phyloP scores from a whole-genome alignment of 805 yeast species.

The Dipodascus albidus region DNA sequence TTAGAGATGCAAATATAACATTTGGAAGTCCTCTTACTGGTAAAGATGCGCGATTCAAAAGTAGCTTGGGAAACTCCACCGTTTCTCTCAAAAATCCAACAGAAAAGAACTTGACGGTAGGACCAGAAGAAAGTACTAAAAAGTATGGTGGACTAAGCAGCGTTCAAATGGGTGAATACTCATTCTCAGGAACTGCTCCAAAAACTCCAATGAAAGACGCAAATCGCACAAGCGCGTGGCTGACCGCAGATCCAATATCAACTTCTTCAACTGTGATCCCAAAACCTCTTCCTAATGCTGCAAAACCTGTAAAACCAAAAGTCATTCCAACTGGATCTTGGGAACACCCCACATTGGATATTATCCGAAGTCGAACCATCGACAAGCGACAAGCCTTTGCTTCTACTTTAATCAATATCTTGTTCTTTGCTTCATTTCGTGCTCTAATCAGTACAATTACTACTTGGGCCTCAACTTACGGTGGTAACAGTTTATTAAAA shows the following conservation, averaged over 20 bases:
- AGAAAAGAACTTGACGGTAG: too few relatives aligned
- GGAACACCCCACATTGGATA: slow-evolving; percentile 16
- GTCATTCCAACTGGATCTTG: slow-evolving; percentile 17
- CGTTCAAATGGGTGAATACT: too few relatives aligned
- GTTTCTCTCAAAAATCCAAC: background rate
- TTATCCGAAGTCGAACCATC: slow-evolving; percentile 26
- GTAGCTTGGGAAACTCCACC: background rate
- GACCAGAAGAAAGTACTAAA: too few relatives aligned
- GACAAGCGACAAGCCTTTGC: slow-evolving; percentile 21
- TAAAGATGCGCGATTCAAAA: background rate
- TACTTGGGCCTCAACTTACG: background rate
- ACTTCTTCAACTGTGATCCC: background rate
- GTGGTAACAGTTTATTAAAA: slow-evolving; percentile 10
- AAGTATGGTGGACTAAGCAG: too few relatives aligned
- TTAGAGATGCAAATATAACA: background rate
- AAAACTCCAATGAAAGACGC: too few relatives aligned
- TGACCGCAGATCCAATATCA: background rate
- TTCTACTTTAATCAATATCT: background rate
- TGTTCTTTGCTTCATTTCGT: background rate
- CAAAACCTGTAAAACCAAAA: background rate
- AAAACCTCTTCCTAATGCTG: background rate
- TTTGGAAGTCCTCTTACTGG: background rate
- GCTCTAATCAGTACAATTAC: background rate
- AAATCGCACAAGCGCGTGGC: background rate
- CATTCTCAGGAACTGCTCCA: too few relatives aligned